Base-by-base conservation (phyloP, 306 rosid genomes). In the Lotus japonicus region DNA sequence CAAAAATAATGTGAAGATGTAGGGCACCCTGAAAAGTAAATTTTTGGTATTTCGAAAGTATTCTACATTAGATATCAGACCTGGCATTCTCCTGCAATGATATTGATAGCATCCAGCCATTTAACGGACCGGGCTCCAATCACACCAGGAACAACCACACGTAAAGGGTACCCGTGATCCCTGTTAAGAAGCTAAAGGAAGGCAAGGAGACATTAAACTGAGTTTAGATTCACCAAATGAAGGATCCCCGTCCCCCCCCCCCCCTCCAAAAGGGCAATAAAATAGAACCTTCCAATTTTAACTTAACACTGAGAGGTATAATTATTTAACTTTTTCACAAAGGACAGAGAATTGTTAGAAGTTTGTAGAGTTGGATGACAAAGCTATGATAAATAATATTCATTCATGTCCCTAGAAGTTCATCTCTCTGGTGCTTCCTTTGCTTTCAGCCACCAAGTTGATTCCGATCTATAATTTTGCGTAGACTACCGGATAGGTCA, bases 121-220 rank as follows among this genome's bases (percentile, higher is more conserved):
- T 94, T 94, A 56, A 94, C 97, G 69, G 98, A 94, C 21, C 98
- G 96, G 13, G 98, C 97, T 55, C 98, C 98, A 62, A 94, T 94
- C 70, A 94, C 90, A 80, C 98, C 97, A 7, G 97, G 97, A 72
- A 94, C 97, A 75, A 94, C 39, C 39, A 66, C 96, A 11, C 98
- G 97, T 76, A 94, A 54, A 10, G 98, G 98, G 82, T 85, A 90
- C 14, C 98, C 98, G 38, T 94, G 98, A 86, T 94, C 98, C 88
- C 98, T 85, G 64, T 83, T 88, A 55, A 94, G 95, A 74, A 80
- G 49, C 98, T 94, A 68, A 56, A 63, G 61, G 38, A 76, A 38
- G 62, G 69, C 13, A 75, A 53, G 15, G 63, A 52, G 57, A 63
- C 33, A 66, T 50, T 63, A 68, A 59, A 72, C 46, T 7, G 16